Percentiles rank a stretch among this genome's conserved stretches.
phyloP scores from a whole-genome alignment of 2,329 filamentous ascomycete species.

The Malbranchea zuffiana region DNA sequence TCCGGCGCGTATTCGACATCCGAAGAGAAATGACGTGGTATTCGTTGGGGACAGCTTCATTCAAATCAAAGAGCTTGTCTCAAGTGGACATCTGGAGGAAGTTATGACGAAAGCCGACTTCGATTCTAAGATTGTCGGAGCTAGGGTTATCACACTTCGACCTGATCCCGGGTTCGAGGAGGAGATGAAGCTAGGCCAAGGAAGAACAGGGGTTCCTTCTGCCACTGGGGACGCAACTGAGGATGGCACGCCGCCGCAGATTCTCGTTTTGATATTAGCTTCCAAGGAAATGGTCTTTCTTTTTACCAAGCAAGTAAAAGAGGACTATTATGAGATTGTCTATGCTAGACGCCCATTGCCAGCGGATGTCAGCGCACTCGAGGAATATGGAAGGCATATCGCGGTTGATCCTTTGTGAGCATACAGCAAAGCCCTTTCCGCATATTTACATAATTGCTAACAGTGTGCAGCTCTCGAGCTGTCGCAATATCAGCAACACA shows the following conservation, averaged over 20 bases:
- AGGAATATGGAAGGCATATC: constrained; percentile 54
- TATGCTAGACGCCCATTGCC: constrained; percentile 50
- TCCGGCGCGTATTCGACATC: constrained; percentile 64
- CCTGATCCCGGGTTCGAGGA: constrained; percentile 31
- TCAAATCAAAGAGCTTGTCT: constrained; percentile 62
- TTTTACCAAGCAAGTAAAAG: constrained; percentile 44
- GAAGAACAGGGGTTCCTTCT: too few relatives aligned
- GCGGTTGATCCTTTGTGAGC: constrained; percentile 65
- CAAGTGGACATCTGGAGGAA: constrained; percentile 60
- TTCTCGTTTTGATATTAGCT: constrained; percentile 66
- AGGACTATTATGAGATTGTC: constrained; percentile 49
- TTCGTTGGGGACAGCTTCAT: constrained; percentile 76
- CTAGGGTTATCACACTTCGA: constrained; percentile 58
- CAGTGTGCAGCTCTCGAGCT: constrained; percentile 38
- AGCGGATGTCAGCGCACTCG: constrained; percentile 42
- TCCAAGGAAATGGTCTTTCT: constrained; percentile 66
- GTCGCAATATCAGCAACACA: constrained; percentile 61
- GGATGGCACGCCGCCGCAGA: constrained; percentile 53
- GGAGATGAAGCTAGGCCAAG: constrained; percentile 20
- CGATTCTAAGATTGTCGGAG: constrained; percentile 64
- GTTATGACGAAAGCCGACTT: constrained; percentile 73
- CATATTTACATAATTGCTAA: constrained; percentile 6
- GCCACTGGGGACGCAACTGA: constrained; percentile 7
- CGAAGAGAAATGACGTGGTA: constrained; percentile 65
- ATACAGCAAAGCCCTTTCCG: background rate